Evolutionary conservation across 176 grass and related monocot genomes (phyloP), one percentile per base, ranked within the genome.

Genomic region (Cenchrus americanus): DNA sequence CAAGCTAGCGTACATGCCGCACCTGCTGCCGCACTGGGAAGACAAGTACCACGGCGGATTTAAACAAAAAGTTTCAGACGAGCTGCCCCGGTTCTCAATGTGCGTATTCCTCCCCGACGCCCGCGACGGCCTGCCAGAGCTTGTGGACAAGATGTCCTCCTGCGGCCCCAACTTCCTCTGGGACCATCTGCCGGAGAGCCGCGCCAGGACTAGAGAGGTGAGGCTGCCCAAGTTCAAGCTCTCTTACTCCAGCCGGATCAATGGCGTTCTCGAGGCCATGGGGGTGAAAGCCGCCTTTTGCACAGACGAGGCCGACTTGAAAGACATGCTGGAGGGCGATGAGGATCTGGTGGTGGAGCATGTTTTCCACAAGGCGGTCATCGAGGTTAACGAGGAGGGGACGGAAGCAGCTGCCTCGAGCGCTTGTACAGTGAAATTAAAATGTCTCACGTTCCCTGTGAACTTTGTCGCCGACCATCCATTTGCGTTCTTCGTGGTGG

Each of bases 351-450:
- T 70, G 3, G 42, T 47, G 5, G 21, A 70, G 21, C 67, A 70
- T 70, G 67, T 70, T 14, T 70, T 70, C 42, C 67, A 70, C 42
- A 23, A 23, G 14, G 60, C 80, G 23, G 37, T 63, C 18, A 46
- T 88, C 14, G 86, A 83, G 49, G 80, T 88, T 49, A 34, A 88
- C 22, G 86, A 88, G 53, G 55, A 72, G 44, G 86, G 86, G 3
- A 88, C 86, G 2, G 47, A 54, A 14, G 86, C 86, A 34, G 63
- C 66, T 4, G 80, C 80, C 19, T 66, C 80, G 0, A 47, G 53
- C 12, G 65, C 52, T 10, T 73, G 47, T n/a, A 2, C 0, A 12
- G 4, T 72, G 13, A 14, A 1, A 23, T 46, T 46, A 23, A 0
- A 17, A 0, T 51, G 69, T 51, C 5, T n/a, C n/a, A n/a, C n/a